Evolutionary conservation across 257 asterid genomes (phyloP).

Genomic region (Dorcoceras hygrometricum): DNA sequence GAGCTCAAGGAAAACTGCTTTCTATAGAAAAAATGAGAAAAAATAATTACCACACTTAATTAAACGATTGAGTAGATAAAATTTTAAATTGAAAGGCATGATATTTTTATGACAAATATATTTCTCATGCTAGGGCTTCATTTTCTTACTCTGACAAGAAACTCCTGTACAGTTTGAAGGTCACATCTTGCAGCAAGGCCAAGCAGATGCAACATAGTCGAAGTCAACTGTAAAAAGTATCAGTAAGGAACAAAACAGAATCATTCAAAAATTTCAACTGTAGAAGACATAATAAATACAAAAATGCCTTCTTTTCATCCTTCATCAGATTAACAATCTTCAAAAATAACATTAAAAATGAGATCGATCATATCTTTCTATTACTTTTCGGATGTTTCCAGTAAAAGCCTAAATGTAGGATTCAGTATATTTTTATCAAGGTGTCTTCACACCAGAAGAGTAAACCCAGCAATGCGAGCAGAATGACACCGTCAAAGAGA

Average conservation of each 20-base stretch:
- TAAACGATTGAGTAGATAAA: neutral
- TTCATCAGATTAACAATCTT: neutral
- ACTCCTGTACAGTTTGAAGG: constrained; percentile 49
- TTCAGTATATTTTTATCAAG: neutral
- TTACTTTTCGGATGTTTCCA: neutral
- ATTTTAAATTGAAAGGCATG: neutral
- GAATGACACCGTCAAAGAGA: neutral
- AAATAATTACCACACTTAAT: neutral
- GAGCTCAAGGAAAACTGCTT: constrained; percentile 70
- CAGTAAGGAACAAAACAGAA: constrained; percentile 5
- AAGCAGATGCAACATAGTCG: constrained; percentile 85
- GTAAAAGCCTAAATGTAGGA: neutral
- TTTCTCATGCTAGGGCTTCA: neutral
- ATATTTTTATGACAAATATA: neutral
- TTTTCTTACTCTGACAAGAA: constrained; percentile 66
- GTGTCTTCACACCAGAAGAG: neutral
- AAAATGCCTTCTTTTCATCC: neutral
- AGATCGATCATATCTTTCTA: constrained; percentile 4
- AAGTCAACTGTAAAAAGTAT: constrained; percentile 65
- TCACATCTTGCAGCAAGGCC: constrained; percentile 71
- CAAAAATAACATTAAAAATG: neutral
- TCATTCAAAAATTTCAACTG: neutral
- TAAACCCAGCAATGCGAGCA: neutral
- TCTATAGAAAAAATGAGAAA: constrained; percentile 37
- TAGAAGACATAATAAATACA: neutral